Evolutionary conservation across 2,329 filamentous ascomycete genomes (phyloP).

Genomic region (Phyllosticta ampelicida): DNA sequence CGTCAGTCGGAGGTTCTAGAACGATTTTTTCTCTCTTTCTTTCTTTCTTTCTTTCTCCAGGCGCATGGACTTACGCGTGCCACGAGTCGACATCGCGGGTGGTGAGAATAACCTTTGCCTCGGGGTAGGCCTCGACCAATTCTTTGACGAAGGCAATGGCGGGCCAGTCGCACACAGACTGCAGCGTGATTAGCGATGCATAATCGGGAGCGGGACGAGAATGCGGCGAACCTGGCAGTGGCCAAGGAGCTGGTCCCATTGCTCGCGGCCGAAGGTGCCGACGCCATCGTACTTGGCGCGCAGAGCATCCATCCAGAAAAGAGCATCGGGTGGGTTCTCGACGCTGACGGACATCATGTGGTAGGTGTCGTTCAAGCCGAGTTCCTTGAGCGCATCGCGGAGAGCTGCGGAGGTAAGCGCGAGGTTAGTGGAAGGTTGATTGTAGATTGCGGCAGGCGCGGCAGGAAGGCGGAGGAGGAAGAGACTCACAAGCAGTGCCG

Average conservation of each 20-base stretch:
- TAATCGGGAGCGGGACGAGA: background rate
- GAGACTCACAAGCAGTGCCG: constrained; percentile 56
- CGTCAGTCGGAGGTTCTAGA: constrained; percentile 8
- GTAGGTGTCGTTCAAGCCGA: constrained; percentile 13
- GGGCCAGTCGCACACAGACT: constrained; percentile 20
- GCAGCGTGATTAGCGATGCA: background rate
- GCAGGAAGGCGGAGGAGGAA: constrained; percentile 18
- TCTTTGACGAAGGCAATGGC: constrained; percentile 20
- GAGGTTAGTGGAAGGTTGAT: constrained; percentile 14
- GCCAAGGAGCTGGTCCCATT: constrained; percentile 39
- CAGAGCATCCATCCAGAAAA: constrained; percentile 62
- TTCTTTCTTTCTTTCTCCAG: no score
- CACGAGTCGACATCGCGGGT: constrained; percentile 19
- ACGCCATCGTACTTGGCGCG: constrained; percentile 51
- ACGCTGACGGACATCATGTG: constrained; percentile 59
- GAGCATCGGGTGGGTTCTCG: constrained; percentile 55
- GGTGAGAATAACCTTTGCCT: constrained; percentile 25
- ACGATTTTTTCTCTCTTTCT: constrained; percentile 15
- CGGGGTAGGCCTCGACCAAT: constrained; percentile 22
- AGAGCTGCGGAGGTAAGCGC: constrained; percentile 38
- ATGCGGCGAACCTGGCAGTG: constrained; percentile 25
- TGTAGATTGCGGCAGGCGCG: constrained; percentile 17
- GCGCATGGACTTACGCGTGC: constrained; percentile 20
- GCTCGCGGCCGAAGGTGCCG: constrained; percentile 32
- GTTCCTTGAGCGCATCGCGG: constrained; percentile 30